Evolutionary conservation across 2,329 filamentous ascomycete species (phyloP), one percentile per base, ranked within the genome.

Genomic region (Colletotrichum theobromicola): DNA sequence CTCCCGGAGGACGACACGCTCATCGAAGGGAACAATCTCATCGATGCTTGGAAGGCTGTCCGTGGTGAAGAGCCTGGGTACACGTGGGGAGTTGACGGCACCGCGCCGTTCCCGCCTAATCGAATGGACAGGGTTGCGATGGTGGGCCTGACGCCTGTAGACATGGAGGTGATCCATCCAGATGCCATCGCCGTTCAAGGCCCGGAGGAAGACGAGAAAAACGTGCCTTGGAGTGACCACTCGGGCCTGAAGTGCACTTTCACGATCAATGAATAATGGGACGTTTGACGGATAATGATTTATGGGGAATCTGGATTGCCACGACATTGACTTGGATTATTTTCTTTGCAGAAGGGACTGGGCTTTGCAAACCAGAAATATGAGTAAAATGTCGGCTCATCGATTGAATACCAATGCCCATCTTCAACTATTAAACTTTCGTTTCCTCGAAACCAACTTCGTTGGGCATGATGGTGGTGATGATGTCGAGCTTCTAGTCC

Each of bases 41-140:
- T 80, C 1, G 84, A 87, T 75, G 82, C 79, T 7, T 86, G 83
- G 84, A 46, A 62, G 8, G 67, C 75, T 13, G 68, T 85, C 18
- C 79, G 76, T 28, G 77, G 79, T 0, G 72, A 72, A 8, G 78
- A 83, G 24, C 66, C 78, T 21, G 84, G 84, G 4, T 83, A 80
- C 73, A 86, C 83, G 3, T 85, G 84, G 84, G 82, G 83, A 4
- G 50, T 82, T 24, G 80, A 84, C 75, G 82, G 83, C 3, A 77
- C 80, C 34, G 68, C 79, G 32, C 67, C 66, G 4, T 84, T 81
- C 53, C 83, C 82, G 7, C 79, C 83, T 1, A 76, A 70, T 53
- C 81, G 85, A 18, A 67, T 86, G 37, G 84, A 86, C 76, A 85
- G 83, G 73, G 75, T 86, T 24, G 82, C 80, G 15, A 66, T 81